phyloP scores from a whole-genome alignment of 768 basidiomycete species.

The Cystobasidium onofrii region DNA sequence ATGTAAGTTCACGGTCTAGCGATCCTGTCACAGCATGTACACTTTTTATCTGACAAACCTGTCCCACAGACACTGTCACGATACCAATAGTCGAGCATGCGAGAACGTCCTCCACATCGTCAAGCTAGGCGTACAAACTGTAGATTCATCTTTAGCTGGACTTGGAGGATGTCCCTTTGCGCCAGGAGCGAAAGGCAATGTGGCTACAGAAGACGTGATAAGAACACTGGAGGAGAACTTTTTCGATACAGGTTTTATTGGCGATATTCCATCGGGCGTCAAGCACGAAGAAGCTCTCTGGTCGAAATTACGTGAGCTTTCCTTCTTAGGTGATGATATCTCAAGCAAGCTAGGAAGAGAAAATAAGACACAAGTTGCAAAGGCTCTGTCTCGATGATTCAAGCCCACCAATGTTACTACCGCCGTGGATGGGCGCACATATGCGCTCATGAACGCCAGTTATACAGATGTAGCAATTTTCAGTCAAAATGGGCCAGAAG shows the following conservation, averaged over 20 bases:
- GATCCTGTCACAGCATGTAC: too few species aligned
- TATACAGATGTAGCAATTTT: too few species aligned
- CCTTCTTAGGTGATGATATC: not conserved
- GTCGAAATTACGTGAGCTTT: not conserved
- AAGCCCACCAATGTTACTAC: too few species aligned
- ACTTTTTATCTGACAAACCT: too few species aligned
- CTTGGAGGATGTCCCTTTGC: conserved; percentile 94
- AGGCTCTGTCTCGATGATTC: not conserved
- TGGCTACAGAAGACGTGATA: conserved; percentile 72
- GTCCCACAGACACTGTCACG: conserved; percentile 60
- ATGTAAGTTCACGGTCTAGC: too few species aligned
- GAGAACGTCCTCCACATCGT: conserved; percentile 41
- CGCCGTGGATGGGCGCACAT: too few species aligned
- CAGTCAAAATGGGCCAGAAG: too few species aligned
- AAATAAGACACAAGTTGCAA: not conserved
- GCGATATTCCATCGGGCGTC: not conserved
- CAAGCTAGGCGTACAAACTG: conserved; percentile 62
- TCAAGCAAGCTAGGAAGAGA: not conserved
- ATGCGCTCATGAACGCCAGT: too few species aligned
- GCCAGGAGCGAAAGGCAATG: conserved; percentile 89
- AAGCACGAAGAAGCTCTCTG: not conserved
- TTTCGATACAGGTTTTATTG: conserved; percentile 51
- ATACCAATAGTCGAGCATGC: conserved; percentile 73
- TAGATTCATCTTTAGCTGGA: conserved; percentile 75
- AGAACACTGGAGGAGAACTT: conserved; percentile 66